phyloP scores from a whole-genome alignment of 192 early-diverging fungal species.

The Coemansia sp. region DNA sequence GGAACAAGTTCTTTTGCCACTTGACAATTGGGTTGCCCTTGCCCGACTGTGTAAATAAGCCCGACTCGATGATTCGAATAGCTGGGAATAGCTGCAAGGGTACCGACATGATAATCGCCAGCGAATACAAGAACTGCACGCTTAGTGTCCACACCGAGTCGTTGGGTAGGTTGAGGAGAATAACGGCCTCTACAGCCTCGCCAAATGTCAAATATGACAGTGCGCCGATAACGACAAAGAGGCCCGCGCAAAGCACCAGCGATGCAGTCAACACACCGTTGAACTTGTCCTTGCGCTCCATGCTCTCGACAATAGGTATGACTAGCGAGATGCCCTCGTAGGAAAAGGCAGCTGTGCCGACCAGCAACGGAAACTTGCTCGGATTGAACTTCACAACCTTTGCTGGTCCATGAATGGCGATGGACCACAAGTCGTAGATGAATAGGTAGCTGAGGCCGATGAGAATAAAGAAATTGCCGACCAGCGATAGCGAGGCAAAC shows the following conservation, averaged over 20 bases:
- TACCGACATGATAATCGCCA: constrained; percentile 93
- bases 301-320: constrained; percentile 73
- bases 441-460: constrained; percentile 85
- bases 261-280: constrained; percentile 76
- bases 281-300: constrained; percentile 93
- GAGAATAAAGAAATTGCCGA: constrained; percentile 94
- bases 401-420: constrained; percentile 65
- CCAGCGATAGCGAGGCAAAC: constrained; percentile 80
- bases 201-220: constrained; percentile 89
- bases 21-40: constrained; percentile 80
- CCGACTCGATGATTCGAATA: constrained; percentile 90
- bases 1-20: constrained; percentile 84
- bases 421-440: constrained; percentile 72
- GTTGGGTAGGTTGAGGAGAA: constrained; percentile 85
- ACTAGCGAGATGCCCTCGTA: constrained; percentile 90
- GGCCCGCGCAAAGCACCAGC: constrained; percentile 75
- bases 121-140: constrained; percentile 84
- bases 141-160: constrained; percentile 63
- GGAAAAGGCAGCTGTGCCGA: constrained; percentile 93
- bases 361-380: constrained; percentile 81
- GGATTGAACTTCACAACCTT: constrained; percentile 81
- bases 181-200: constrained; percentile 78
- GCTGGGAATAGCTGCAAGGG: constrained; percentile 93
- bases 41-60: constrained; percentile 80
- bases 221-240: constrained; percentile 82